A percentile compares a stretch with the other conserved stretches of the same genome.
Conservation (phyloP, 148 eudicot species). For the Hydrangea macrophylla region DNA sequence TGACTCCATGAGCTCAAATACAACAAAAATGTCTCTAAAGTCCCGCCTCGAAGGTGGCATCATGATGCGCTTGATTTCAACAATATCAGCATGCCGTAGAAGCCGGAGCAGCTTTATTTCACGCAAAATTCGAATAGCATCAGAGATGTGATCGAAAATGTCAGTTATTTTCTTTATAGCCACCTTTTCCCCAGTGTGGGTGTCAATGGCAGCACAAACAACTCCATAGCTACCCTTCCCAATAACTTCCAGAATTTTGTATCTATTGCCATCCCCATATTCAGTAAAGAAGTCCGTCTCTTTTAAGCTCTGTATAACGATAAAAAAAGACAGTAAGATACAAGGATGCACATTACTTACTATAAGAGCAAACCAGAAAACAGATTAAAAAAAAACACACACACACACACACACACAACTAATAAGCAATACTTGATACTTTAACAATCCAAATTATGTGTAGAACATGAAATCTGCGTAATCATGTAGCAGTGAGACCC, state of each 20-base stretch:
- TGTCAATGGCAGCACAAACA: slow-evolving; percentile 89
- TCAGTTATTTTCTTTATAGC: slow-evolving; percentile 83
- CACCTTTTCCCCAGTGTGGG: slow-evolving; percentile 80
- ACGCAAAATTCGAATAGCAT: slow-evolving; percentile 78
- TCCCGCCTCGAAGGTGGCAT: slow-evolving; percentile 77
- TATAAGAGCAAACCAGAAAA: slow-evolving; percentile 3
- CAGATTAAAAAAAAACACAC: slow-evolving; percentile 16
- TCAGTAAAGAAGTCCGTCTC: slow-evolving; percentile 77
- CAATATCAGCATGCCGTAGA: slow-evolving; percentile 87
- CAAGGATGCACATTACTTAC: neutral
- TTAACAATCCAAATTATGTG: neutral
- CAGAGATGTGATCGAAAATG: slow-evolving; percentile 79
- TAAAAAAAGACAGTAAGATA: slow-evolving; percentile 1
- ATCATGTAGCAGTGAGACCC: neutral
- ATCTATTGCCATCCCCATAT: slow-evolving; percentile 74
- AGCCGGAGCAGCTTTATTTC: slow-evolving; percentile 87
- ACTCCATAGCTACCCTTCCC: slow-evolving; percentile 94
- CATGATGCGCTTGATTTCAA: slow-evolving; percentile 87
- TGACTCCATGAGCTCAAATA: slow-evolving; percentile 93
- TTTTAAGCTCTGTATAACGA: slow-evolving; percentile 46
- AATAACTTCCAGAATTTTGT: slow-evolving; percentile 75
- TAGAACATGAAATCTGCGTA: neutral
- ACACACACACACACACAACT: too few relatives aligned
- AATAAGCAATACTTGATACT: neutral
- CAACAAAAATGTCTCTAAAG: slow-evolving; percentile 84